These are phyloP conservation scores for Baudoinia panamericana DNA, from an alignment of 495 filamentous ascomycete species.

Conservation along the genomic window DNA sequence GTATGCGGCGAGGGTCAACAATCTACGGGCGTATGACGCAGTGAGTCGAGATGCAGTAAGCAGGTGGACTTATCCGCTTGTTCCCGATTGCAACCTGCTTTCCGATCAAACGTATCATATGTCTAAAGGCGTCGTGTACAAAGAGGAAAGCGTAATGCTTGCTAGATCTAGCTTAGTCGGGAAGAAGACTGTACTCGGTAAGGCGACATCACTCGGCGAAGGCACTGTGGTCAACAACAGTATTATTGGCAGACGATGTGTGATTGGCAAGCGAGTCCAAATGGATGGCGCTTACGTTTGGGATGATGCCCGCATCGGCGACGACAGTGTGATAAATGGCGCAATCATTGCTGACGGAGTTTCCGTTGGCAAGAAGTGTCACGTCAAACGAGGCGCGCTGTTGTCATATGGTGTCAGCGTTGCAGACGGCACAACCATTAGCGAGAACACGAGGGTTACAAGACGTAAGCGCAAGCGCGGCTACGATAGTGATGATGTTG, in stretches of 20 bases:
- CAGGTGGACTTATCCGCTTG: slow-evolving; percentile 86
- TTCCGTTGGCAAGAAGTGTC: slow-evolving; percentile 55
- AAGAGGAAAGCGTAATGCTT: slow-evolving; percentile 54
- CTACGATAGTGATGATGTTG: slow-evolving; percentile 28
- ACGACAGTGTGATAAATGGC: slow-evolving; percentile 52
- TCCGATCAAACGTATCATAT: slow-evolving; percentile 61
- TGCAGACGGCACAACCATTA: slow-evolving; percentile 43
- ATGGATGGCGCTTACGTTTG: slow-evolving; percentile 81
- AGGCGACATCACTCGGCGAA: slow-evolving; percentile 60
- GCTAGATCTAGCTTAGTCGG: slow-evolving; percentile 58
- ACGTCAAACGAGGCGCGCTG: slow-evolving; percentile 56
- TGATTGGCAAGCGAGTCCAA: slow-evolving; percentile 68
- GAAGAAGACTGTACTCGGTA: slow-evolving; percentile 59
- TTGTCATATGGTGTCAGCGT: slow-evolving; percentile 69
- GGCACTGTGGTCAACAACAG: slow-evolving; percentile 55
- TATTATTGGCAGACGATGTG: slow-evolving; percentile 68
- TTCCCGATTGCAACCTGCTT: slow-evolving; percentile 76
- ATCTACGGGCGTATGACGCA: slow-evolving; percentile 78
- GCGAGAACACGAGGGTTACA: slow-evolving; percentile 42
- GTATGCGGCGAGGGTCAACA: slow-evolving; percentile 71
- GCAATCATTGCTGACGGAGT: slow-evolving; percentile 65
- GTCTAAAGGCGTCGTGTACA: slow-evolving; percentile 51
- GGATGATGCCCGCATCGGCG: slow-evolving; percentile 66
- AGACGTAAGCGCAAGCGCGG: slow-evolving; percentile 35
- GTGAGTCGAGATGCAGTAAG: slow-evolving; percentile 78